Percentiles rank a stretch among this genome's conserved stretches.
These are phyloP conservation scores for Phytophthora ohioensis DNA, from an alignment of 352 stramenopile species.

Conservation along the genomic window DNA sequence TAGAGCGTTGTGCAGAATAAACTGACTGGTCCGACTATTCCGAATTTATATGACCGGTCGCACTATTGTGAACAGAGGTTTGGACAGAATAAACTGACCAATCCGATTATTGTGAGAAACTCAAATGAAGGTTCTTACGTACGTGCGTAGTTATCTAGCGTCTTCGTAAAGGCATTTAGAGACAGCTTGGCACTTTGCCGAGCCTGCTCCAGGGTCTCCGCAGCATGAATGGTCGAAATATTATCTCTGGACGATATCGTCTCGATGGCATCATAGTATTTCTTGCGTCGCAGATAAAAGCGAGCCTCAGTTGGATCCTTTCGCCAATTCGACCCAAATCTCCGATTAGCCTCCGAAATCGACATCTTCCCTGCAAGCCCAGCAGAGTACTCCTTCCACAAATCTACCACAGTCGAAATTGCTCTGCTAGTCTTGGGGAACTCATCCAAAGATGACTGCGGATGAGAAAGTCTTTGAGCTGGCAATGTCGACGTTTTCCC, in stretches of 20 bases:
- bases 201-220: not conserved
- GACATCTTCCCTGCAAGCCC: slow-evolving; percentile 9
- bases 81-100: too few relatives aligned
- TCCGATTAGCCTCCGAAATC: not conserved
- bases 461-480: too few relatives aligned
- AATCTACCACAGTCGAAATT: not conserved
- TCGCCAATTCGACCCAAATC: slow-evolving; percentile 2
- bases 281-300: slow-evolving; percentile 17
- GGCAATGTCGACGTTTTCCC: not conserved
- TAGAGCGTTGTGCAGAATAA: too few relatives aligned
- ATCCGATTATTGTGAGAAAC: too few relatives aligned
- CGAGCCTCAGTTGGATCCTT: slow-evolving; percentile 1
- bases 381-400: slow-evolving; percentile 9
- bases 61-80: too few relatives aligned
- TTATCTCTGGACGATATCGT: not conserved
- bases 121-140: too few relatives aligned
- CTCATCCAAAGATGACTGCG: too few relatives aligned
- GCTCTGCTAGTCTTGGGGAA: slow-evolving; percentile 1
- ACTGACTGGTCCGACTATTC: too few relatives aligned
- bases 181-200: not conserved
- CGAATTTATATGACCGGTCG: too few relatives aligned
- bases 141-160: too few relatives aligned
- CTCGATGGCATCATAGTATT: slow-evolving; percentile 13
- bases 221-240: not conserved
- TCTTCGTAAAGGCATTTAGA: too few relatives aligned